Evolutionary conservation across 2,329 filamentous ascomycete genomes (phyloP), one percentile per base, ranked within the genome.

Genomic region (Hymenoscyphus infarciens): DNA sequence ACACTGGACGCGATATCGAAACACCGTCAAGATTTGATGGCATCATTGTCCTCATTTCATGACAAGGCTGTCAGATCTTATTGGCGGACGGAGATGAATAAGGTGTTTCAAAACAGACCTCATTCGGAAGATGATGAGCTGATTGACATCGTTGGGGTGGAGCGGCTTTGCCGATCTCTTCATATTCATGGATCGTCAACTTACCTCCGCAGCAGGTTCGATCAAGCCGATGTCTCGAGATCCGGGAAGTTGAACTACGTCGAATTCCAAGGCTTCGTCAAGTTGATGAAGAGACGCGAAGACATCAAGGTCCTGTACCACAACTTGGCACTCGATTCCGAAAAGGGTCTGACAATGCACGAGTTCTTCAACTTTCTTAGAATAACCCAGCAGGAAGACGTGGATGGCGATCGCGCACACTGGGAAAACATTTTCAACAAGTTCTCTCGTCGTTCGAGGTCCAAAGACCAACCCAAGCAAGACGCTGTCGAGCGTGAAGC

Each of bases 11-110:
- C 88, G 59, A 89, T 98, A 67, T 89, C 91, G 49, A 89, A 89
- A 69, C 91, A 96, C 73, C 87, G 95, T 61, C 92, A 96, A 66
- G 90, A 93, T 61, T 84, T 95, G 70, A 96, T 98, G 89, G 87
- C 91, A 13, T 95, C 92, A 5, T 79, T 99, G 62, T 91, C 94
- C 75, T 87, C 91, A 5, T 96, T 93, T 73, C 87, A 90, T 67
- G 88, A 96, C 72, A 88, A 88, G 68, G 92, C 91, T 56, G 85
- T 97, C 59, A 87, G 87, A 61, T 84, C 87, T 56, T 93, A 96
- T 76, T 99, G 95, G 95, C 85, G 87, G 65, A 87, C 84, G 54
- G 92, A 96, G 74, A 95, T 96, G 86, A 81, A 83, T 33, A 87
- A 87, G 71, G 83, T 89, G 61, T 86, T 83, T 66, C 80, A 81